Evolutionary conservation across 306 rosid genomes (phyloP).

Genomic region (Oxytropis ochrocephala): DNA sequence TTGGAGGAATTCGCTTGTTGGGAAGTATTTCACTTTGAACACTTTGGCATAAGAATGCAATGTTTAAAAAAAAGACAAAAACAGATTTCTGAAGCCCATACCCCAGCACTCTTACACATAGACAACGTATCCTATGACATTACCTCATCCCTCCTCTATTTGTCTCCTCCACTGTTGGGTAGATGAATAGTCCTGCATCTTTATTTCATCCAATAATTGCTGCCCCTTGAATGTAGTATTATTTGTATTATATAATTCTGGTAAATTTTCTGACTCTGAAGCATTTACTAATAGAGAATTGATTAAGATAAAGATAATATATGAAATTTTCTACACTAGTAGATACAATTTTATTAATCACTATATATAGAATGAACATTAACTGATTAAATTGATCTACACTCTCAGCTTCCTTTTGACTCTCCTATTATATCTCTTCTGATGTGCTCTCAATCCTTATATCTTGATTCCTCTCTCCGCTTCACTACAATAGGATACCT

Average conservation of each 20-base stretch:
- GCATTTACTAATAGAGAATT: neutral
- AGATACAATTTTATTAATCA: slow-evolving; percentile 1
- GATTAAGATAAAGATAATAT: slow-evolving; percentile 2
- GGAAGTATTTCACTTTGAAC: too few relatives aligned
- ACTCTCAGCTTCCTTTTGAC: neutral
- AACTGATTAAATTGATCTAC: slow-evolving; percentile 18
- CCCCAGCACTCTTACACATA: too few relatives aligned
- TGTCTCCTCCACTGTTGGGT: too few relatives aligned
- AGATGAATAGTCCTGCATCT: too few relatives aligned
- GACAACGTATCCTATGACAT: too few relatives aligned
- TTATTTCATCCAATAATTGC: neutral
- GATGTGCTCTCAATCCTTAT: slow-evolving; percentile 1
- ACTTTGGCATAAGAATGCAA: too few relatives aligned
- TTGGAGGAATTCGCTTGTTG: too few relatives aligned
- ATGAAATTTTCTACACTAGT: neutral
- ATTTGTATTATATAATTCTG: neutral
- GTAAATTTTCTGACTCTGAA: neutral
- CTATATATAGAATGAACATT: neutral
- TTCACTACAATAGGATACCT: slow-evolving; percentile 69
- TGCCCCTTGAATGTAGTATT: neutral
- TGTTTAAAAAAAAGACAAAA: too few relatives aligned
- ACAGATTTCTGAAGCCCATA: too few relatives aligned
- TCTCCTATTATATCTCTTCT: neutral
- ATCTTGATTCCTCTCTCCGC: slow-evolving; percentile 31
- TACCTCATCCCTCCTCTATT: too few relatives aligned